A percentile compares a stretch with the other conserved stretches of the same genome.
These are phyloP conservation scores for Amylocystis lapponica DNA, from an alignment of 768 basidiomycete genomes.

Conservation along the genomic window DNA sequence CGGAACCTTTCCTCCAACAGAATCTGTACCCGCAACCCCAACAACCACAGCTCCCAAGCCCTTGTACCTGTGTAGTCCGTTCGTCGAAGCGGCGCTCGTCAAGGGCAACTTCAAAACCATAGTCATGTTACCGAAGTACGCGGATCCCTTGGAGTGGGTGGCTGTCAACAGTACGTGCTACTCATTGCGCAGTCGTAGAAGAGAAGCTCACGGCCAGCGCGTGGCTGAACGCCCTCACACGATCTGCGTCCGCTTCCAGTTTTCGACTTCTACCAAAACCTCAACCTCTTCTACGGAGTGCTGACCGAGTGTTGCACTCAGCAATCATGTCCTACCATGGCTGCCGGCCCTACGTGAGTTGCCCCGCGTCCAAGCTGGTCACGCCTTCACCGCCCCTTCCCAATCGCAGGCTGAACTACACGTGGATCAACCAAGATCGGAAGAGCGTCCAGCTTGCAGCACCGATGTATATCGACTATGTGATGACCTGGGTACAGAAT, in stretches of 20 bases:
- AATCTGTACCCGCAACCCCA: constrained; percentile 34
- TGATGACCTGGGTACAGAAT: constrained; percentile 96
- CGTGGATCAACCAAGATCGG: constrained; percentile 90
- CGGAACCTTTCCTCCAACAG: constrained; percentile 45
- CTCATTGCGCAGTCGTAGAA: too few relatives aligned
- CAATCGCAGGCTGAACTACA: constrained; percentile 72
- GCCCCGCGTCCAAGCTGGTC: neutral
- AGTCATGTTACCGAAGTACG: constrained; percentile 92
- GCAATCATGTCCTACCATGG: constrained; percentile 87
- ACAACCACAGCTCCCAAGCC: constrained; percentile 47
- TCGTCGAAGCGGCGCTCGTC: constrained; percentile 91
- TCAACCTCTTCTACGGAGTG: constrained; percentile 95
- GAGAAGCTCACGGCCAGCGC: neutral
- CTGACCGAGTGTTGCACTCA: constrained; percentile 91
- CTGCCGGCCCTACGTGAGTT: constrained; percentile 77
- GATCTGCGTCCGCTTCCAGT: constrained; percentile 48
- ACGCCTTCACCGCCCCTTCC: neutral
- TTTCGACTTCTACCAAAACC: constrained; percentile 94
- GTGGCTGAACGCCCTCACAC: too few relatives aligned
- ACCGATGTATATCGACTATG: constrained; percentile 95
- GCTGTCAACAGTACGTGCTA: constrained; percentile 89
- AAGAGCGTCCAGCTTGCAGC: constrained; percentile 85
- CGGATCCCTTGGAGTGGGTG: constrained; percentile 96
- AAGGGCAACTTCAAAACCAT: constrained; percentile 99
- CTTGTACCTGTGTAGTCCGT: constrained; percentile 88